These are phyloP conservation scores for Dicorynia guianensis DNA, from an alignment of 306 rosid species.

Conservation along the genomic window DNA sequence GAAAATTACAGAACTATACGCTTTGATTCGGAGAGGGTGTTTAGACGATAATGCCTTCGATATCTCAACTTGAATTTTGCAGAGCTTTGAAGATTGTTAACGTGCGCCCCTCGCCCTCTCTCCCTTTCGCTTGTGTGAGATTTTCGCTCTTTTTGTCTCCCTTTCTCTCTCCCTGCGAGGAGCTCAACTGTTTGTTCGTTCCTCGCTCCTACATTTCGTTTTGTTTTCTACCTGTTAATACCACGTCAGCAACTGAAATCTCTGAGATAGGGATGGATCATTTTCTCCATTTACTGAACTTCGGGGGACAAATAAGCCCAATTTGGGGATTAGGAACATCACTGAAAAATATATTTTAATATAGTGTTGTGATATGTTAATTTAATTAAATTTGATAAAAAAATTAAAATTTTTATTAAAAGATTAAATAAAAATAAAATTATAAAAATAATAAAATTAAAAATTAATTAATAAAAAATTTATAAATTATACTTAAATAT, in stretches of 20 bases:
- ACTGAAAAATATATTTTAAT: too few relatives aligned
- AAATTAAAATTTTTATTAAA: too few relatives aligned
- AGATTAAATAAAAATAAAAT: too few relatives aligned
- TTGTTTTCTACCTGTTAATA: constrained; percentile 39
- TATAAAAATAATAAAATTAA: too few relatives aligned
- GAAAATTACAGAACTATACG: constrained; percentile 28
- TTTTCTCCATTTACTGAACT: constrained; percentile 52
- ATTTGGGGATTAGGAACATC: constrained; percentile 49
- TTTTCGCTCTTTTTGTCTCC: constrained; percentile 9
- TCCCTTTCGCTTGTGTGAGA: constrained; percentile 33
- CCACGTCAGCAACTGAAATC: constrained; percentile 73
- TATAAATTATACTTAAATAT: too few relatives aligned
- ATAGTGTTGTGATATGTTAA: too few relatives aligned
- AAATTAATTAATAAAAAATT: too few relatives aligned
- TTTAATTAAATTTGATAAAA: too few relatives aligned
- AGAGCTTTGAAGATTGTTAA: constrained; percentile 40
- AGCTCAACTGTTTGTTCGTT: constrained; percentile 48
- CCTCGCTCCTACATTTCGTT: constrained; percentile 32
- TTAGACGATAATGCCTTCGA: constrained; percentile 49
- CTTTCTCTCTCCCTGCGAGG: constrained; percentile 32
- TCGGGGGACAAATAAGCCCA: constrained; percentile 55
- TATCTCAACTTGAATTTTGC: constrained; percentile 23
- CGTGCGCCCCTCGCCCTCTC: constrained; percentile 53
- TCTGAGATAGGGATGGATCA: constrained; percentile 59
- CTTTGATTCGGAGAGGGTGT: constrained; percentile 16